Conservation (phyloP, 1,284 basidiomycete species). For the Grifola frondosa region DNA sequence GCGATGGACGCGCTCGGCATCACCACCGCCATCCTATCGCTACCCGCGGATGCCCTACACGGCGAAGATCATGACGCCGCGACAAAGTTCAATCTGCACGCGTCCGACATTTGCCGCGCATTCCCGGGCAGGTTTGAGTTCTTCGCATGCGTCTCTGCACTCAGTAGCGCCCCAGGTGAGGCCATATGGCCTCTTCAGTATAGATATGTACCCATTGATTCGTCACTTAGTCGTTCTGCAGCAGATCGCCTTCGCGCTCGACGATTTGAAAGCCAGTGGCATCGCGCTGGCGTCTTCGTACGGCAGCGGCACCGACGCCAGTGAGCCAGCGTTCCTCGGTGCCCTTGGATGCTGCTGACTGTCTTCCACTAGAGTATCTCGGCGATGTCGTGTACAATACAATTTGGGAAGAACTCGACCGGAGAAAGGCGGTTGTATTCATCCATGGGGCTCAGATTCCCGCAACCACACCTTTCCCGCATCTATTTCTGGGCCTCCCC, state of each 20-base stretch:
- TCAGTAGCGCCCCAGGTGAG: conserved; percentile 58
- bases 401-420: conserved; percentile 65
- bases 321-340: conserved; percentile 19
- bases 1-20: conserved; percentile 60
- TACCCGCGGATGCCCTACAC: conserved; percentile 53
- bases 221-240: conserved; percentile 46
- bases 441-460: conserved; percentile 68
- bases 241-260: conserved; percentile 59
- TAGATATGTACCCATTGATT: neutral
- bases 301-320: conserved; percentile 39
- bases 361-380: conserved; percentile 55
- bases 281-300: conserved; percentile 64
- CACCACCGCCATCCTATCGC: conserved; percentile 61
- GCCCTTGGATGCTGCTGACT: no score
- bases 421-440: conserved; percentile 58
- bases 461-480: conserved; percentile 60
- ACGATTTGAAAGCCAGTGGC: conserved; percentile 59
- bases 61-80: conserved; percentile 44
- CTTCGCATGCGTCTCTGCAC: conserved; percentile 61
- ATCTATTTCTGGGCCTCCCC: conserved; percentile 61
- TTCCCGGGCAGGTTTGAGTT: conserved; percentile 62
- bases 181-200: neutral
- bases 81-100: conserved; percentile 46
- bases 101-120: conserved; percentile 44
- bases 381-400: conserved; percentile 61